phyloP scores from a whole-genome alignment of 371 early-diverging fungal genomes.

The Catenaria anguillulae region DNA sequence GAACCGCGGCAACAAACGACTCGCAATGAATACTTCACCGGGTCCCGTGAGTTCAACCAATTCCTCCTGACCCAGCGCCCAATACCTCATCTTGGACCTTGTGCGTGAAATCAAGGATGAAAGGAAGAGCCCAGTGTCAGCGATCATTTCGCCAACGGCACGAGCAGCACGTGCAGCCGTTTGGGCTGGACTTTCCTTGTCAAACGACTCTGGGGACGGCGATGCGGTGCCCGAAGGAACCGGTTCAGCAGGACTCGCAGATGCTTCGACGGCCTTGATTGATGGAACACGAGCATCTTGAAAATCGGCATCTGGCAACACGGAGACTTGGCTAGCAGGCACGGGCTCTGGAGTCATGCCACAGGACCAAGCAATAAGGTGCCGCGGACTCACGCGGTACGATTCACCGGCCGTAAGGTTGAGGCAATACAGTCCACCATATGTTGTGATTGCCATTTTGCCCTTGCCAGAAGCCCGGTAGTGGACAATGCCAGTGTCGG shows the following conservation, averaged over 20 bases:
- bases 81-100: neutral
- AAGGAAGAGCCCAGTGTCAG: too few species aligned
- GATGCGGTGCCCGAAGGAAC: too few species aligned
- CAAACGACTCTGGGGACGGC: neutral
- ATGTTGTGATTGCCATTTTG: slow-evolving; percentile 48
- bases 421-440: slow-evolving; percentile 55
- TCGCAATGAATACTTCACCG: slow-evolving; percentile 1
- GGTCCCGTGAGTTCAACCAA: neutral
- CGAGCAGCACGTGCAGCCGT: neutral
- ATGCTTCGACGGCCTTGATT: neutral
- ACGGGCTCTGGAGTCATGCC: neutral
- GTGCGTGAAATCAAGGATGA: neutral
- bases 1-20: slow-evolving; percentile 1
- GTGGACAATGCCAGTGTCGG: slow-evolving; percentile 11
- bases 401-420: slow-evolving; percentile 49
- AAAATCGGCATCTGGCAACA: neutral
- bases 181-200: neutral
- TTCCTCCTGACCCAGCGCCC: slow-evolving; percentile 3
- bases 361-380: slow-evolving; percentile 1
- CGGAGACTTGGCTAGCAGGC: neutral
- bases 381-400: slow-evolving; percentile 34
- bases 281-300: neutral
- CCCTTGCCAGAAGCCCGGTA: slow-evolving; percentile 55
- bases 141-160: neutral
- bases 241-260: neutral